Base-by-base conservation (phyloP, 805 yeast species). In the Candida peoriensis region DNA sequence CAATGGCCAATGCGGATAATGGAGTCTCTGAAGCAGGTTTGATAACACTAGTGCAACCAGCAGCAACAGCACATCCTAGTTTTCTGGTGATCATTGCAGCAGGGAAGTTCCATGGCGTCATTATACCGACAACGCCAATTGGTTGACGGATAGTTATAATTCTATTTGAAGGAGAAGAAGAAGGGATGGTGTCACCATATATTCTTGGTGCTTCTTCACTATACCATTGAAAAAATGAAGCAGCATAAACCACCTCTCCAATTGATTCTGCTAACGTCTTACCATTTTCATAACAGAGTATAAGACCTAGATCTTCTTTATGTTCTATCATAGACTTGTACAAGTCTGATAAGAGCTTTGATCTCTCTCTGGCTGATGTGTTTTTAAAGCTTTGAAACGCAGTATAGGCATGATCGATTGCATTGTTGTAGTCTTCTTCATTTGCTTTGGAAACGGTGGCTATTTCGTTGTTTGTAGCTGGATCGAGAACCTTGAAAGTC, bases 211-310 rank as follows among this genome's bases (percentile, higher is more conserved):
- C 78, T 47, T 74, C 81, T 52, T 74, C 80, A 21, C 93, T 69
- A 54, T 78, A 89, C 96, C 97, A 89, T 53, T 86, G 88, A 56
- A 85, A 82, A 58, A 82, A 88, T 6, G 84, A 73, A 4, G 82
- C 81, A 20, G 75, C 78, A 44, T 76, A 76, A 46, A 66, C 71
- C 39, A 74, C 54, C 48, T 76, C 81, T 34, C 79, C 79, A 10
- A 50, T 50, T 8, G 79, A 70, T 45, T 76, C 81, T 25, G 69
- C 52, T 29, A 72, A 53, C 11, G 77, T 62, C 52, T 76, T 76
- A 41, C 82, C 81, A 48, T 76, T 76, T 55, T 76, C 82, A 73
- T 73, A 72, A 19, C 78, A 63, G 28, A 74, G 51, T 35, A 76
- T 61, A 33, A 68, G 68, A 12, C 76, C 81, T 51, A 76, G 62